Conservation (phyloP, 169 alveolate genomes). For the Plasmodium gaboni region DNA sequence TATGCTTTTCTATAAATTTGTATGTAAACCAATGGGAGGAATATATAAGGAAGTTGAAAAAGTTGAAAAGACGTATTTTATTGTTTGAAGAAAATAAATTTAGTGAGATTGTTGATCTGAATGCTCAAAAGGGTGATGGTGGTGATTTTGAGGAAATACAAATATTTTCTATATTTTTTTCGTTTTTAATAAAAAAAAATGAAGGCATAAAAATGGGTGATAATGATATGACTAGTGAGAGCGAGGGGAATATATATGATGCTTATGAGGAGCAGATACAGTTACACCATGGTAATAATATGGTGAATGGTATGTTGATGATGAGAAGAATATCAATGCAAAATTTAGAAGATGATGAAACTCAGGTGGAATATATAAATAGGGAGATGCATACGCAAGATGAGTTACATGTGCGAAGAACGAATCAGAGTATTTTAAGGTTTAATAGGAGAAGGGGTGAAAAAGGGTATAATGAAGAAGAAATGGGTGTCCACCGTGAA, state of each 20-base stretch:
- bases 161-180: slow-evolving; percentile 26
- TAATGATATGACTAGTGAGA: background rate
- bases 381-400: no score
- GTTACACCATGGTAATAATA: no score
- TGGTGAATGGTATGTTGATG: no score
- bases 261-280: no score
- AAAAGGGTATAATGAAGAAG: no score
- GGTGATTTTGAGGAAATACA: background rate
- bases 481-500: no score
- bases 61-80: slow-evolving; percentile 20
- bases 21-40: slow-evolving; percentile 48
- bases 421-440: no score
- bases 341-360: no score
- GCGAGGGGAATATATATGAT: background rate
- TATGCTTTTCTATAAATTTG: slow-evolving; percentile 53
- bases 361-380: no score
- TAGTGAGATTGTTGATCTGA: slow-evolving; percentile 61
- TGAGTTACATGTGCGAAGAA: no score
- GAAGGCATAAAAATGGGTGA: background rate
- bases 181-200: slow-evolving; percentile 14
- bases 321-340: no score
- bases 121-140: slow-evolving; percentile 37
- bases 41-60: slow-evolving; percentile 17
- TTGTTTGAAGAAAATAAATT: slow-evolving; percentile 48
- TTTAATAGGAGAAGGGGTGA: no score